Evolutionary conservation across 768 basidiomycete genomes (phyloP).

Genomic region (Tulasnella sp.): DNA sequence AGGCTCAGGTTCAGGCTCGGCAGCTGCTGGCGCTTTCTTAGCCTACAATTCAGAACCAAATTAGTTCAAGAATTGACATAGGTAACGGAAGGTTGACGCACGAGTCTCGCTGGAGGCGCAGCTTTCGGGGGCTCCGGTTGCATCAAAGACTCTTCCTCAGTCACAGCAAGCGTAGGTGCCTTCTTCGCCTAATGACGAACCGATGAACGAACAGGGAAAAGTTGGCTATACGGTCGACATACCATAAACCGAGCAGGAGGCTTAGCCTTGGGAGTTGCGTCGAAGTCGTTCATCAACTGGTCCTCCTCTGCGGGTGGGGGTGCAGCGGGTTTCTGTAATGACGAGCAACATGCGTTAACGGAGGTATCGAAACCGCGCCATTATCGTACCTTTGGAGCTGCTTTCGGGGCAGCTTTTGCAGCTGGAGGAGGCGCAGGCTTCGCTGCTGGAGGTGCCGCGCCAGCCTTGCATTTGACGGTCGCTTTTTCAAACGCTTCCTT

Average conservation of each 20-base stretch:
- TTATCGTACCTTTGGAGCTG: neutral
- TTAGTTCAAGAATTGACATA: neutral
- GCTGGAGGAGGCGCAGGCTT: conserved; percentile 24
- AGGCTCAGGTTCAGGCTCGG: conserved; percentile 14
- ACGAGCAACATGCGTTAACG: conserved; percentile 14
- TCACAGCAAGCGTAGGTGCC: neutral
- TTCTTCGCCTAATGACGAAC: conserved; percentile 2
- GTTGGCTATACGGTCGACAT: neutral
- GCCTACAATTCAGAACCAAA: neutral
- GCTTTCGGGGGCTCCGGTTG: neutral
- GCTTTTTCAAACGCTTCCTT: conserved; percentile 90
- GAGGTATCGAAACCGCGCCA: neutral
- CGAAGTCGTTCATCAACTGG: conserved; percentile 7
- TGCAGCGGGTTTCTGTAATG: conserved; percentile 17
- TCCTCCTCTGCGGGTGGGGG: conserved; percentile 17
- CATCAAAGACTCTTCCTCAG: neutral
- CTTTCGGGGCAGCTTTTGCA: conserved; percentile 26
- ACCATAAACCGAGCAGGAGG: conserved; percentile 18
- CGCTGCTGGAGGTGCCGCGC: conserved; percentile 36
- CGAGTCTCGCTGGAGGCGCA: neutral
- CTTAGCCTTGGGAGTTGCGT: conserved; percentile 15
- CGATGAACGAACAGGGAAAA: neutral
- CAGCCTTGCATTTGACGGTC: conserved; percentile 77
- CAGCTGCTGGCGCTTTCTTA: conserved; percentile 13
- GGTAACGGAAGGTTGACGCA: neutral